phyloP scores from a whole-genome alignment of 2,329 filamentous ascomycete species.

The Paecilomyces formosus region DNA sequence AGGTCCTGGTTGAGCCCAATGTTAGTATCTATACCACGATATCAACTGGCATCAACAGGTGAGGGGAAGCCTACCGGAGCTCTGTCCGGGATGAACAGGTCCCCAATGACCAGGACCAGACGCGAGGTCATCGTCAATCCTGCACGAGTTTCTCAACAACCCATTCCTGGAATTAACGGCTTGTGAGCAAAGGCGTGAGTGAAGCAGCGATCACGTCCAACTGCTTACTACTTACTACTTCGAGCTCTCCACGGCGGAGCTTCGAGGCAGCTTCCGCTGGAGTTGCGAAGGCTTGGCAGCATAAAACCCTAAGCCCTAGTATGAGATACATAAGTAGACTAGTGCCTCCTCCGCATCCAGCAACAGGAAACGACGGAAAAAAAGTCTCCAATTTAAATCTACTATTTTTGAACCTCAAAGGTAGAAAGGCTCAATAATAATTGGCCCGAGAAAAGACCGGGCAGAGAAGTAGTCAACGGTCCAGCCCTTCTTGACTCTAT shows the following conservation, averaged over 20 bases:
- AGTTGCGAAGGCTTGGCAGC: conserved; percentile 1
- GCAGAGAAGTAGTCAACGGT: not conserved
- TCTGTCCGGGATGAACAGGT: conserved; percentile 88
- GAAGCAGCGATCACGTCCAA: not conserved
- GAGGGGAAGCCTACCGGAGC: conserved; percentile 53
- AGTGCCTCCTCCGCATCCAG: conserved; percentile 1
- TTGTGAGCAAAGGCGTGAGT: not conserved
- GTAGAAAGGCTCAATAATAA: not conserved
- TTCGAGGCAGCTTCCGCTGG: not conserved
- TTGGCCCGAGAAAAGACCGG: not conserved
- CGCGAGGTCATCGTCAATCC: conserved; percentile 62
- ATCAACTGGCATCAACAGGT: conserved; percentile 1
- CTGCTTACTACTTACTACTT: not conserved
- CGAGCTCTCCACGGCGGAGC: not conserved
- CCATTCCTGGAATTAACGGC: conserved; percentile 14
- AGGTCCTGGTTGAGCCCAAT: conserved; percentile 51
- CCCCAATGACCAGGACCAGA: conserved; percentile 83
- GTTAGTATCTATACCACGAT: conserved; percentile 7
- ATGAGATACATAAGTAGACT: not conserved
- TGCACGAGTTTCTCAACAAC: conserved; percentile 15
- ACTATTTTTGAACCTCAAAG: not conserved
- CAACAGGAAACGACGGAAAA: not conserved
- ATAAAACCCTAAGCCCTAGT: conserved; percentile 10
- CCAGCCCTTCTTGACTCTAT: not conserved
- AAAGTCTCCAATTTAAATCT: not conserved